Evolutionary conservation across 148 eudicot genomes (phyloP).

Genomic region (Spergularia marina): DNA sequence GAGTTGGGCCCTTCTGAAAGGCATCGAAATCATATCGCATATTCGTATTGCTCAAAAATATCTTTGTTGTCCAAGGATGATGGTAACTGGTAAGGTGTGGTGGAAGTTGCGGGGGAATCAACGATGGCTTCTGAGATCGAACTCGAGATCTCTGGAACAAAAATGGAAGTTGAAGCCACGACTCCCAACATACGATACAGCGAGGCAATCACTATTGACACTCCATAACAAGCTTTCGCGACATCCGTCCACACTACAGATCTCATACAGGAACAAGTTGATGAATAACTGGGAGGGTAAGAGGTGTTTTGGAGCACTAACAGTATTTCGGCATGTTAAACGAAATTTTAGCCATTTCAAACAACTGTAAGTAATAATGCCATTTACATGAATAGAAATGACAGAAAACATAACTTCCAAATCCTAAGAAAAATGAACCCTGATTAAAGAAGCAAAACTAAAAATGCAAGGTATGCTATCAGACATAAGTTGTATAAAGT

Average conservation of each 20-base stretch:
- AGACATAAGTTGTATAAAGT: background rate
- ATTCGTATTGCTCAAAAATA: constrained; percentile 1
- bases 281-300: background rate
- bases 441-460: background rate
- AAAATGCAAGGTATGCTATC: background rate
- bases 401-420: background rate
- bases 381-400: background rate
- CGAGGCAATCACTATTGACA: background rate
- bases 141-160: too few relatives aligned
- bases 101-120: too few relatives aligned
- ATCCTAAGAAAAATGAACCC: background rate
- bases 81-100: too few relatives aligned
- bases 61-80: background rate
- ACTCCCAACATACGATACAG: too few relatives aligned
- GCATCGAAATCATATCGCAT: constrained; percentile 8
- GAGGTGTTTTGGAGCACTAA: too few relatives aligned
- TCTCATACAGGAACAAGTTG: background rate
- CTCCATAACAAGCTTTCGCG: background rate
- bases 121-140: too few relatives aligned
- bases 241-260: background rate
- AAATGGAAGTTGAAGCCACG: too few relatives aligned
- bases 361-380: background rate
- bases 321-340: too few relatives aligned
- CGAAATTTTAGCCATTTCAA: background rate
- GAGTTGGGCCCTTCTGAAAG: constrained; percentile 13